Evolutionary conservation across 169 alveolate genomes (phyloP).

Genomic region (Plasmodium vivax): DNA sequence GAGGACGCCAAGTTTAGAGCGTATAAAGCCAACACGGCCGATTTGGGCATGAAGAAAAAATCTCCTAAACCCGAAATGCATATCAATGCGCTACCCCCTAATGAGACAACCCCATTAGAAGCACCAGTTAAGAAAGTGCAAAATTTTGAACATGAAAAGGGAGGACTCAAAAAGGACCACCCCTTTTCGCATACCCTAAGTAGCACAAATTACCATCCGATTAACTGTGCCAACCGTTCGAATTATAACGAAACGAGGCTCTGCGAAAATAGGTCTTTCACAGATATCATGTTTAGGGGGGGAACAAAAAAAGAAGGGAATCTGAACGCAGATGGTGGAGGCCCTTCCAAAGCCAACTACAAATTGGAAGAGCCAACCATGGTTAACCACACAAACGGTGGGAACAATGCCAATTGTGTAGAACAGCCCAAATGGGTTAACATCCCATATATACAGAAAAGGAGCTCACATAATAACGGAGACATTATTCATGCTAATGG

Average conservation of each 20-base stretch:
- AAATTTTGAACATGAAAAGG: neutral
- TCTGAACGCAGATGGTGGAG: neutral
- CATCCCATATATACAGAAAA: neutral
- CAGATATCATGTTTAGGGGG: neutral
- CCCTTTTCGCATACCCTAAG: neutral
- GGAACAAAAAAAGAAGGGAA: neutral
- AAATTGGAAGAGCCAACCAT: neutral
- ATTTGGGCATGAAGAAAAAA: neutral
- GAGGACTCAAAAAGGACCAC: neutral
- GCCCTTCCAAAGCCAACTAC: neutral
- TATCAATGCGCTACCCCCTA: neutral
- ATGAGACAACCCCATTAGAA: neutral
- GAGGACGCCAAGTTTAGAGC: neutral
- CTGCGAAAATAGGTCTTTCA: neutral
- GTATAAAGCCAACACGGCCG: conserved; percentile 7
- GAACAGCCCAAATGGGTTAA: neutral
- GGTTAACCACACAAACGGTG: neutral
- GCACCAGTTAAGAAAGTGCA: neutral
- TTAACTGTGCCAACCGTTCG: neutral
- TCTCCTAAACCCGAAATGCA: neutral
- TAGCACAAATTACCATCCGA: neutral
- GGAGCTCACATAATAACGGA: neutral
- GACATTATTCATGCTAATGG: neutral
- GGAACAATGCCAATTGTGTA: neutral
- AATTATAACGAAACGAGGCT: neutral